Evolutionary conservation across 129 eudicot species (phyloP), one percentile per base, ranked within the genome.

Genomic region (Pittosporum tobira): DNA sequence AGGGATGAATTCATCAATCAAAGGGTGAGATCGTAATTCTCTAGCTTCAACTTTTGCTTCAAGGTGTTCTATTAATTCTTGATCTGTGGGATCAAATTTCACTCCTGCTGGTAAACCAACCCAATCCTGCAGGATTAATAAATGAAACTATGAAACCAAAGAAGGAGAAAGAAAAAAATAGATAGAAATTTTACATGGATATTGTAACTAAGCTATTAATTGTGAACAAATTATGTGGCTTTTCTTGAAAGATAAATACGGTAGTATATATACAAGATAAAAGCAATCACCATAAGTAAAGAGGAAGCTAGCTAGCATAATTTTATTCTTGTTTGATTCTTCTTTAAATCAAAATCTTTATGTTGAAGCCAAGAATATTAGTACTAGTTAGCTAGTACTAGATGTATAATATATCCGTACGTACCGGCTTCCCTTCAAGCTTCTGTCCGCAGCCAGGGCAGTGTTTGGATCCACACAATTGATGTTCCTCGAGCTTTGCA

Each of bases 31-130:
- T 61, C 81, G 81, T 5, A 72, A 73, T 71, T 88, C 82, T 62
- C 71, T 84, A 13, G 80, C 78, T 68, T 86, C 99, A 11, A 84
- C 99, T 87, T 87, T 93, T 28, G 99, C 99, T 73, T 93, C 96
- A 54, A 93, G 94, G 75, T 93, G 99, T 64, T 93, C 96, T 59
- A 93, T 87, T 68, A 93, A 44, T 79, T 93, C 99, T 68, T 93
- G 99, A 53, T 93, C 99, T 13, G 99, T 87, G 71, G 99, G 99
- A 66, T 93, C 99, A 60, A 93, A 93, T 59, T 93, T 93, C 29
- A 93, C 99, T 65, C 99, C 99, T 19, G 99, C 99, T 65, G 99
- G 99, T 74, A 93, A 77, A 68, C 99, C 99, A 56, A 87, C 88
- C 99, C 99, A 93, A 49, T 93, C 91, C 99, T 93, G 85, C 79